Conservation (phyloP, 257 asterid species). For the Gentiana dahurica region DNA sequence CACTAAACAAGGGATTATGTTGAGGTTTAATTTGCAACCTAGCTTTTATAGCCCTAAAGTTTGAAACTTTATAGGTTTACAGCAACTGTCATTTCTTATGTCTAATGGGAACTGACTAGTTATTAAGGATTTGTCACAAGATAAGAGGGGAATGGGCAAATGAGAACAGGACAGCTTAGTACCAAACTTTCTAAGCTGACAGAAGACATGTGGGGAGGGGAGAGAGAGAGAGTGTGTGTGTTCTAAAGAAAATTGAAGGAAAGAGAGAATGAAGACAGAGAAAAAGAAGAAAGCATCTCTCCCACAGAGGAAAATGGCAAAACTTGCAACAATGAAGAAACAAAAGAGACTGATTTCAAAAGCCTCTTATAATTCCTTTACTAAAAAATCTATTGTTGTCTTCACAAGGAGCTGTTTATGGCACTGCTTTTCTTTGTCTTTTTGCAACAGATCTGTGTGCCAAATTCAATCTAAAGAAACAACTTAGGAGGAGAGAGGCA, state of each 20-base stretch:
- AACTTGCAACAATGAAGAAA: slow-evolving; percentile 21
- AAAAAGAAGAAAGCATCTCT: neutral
- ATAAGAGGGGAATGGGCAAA: slow-evolving; percentile 21
- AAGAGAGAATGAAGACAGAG: slow-evolving; percentile 12
- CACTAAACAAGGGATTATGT: slow-evolving; percentile 17
- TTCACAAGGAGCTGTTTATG: slow-evolving; percentile 9
- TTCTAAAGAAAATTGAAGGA: slow-evolving; percentile 2
- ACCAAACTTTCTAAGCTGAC: slow-evolving; percentile 13
- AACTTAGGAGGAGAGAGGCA: no score
- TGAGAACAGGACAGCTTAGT: slow-evolving; percentile 43
- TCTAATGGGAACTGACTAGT: slow-evolving; percentile 8
- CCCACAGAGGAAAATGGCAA: slow-evolving; percentile 2
- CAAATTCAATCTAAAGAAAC: no score
- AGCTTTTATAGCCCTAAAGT: no score
- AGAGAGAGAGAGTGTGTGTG: slow-evolving; percentile 1
- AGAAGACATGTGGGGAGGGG: slow-evolving; percentile 13
- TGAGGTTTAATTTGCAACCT: slow-evolving; percentile 11
- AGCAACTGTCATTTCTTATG: no score
- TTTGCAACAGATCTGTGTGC: slow-evolving; percentile 39
- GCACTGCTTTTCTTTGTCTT: slow-evolving; percentile 8
- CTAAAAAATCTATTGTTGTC: slow-evolving; percentile 13
- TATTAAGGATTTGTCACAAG: slow-evolving; percentile 20
- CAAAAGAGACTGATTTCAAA: slow-evolving; percentile 35
- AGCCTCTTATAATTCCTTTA: slow-evolving; percentile 23
- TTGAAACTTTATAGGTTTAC: no score